Base-by-base conservation (phyloP, 75 land plant genomes). In the Selaginella moellendorffii region DNA sequence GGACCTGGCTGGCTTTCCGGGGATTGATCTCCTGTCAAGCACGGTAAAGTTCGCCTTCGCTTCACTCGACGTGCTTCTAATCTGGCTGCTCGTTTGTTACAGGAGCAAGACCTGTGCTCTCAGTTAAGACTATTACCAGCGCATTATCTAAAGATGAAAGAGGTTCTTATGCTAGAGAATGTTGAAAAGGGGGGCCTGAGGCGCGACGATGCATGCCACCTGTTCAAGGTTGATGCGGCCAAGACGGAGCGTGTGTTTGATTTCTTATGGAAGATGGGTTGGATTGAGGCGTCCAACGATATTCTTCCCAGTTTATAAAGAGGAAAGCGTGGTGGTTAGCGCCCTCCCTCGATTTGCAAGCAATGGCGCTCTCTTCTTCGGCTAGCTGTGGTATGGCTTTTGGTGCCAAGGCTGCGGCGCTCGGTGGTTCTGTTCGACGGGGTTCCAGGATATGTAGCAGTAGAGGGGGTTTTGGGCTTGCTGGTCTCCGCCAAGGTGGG, bases 231-330 rank as follows among this genome's bases (percentile, higher is more conserved):
- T 58, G 93, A 83, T 46, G 74, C 87, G 0, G 63, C 56, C 59
- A 93, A 93, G 71, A 79, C 87, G 10, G 98, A 93, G 64, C 73
- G 73, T 54, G 80, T 93, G 0, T 93, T 81, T 67, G 90, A 93
- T 28, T 69, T 85, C 53, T 71, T 85, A 27, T 58, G 70, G 52
- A 77, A 79, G 61, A 92, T 81, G 78, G 90, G 86, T 5, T 71
- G 78, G 74, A 81, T 74, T 27, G 72, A 74, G 30, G 14, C 46
- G 5, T 36, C 46, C 14, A 36, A 36, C 46, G 46, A 36, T 5
- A 36, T 36, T 5, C 46, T 36, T 36, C 46, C 14, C 14, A 36
- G 46, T 36, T 36, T 5, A 5, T 36, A 36, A 36, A 36, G 46
- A 14, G 46, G 46, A 36, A 36, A 36, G 46, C 10, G 46, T n/a